Base-by-base conservation (phyloP, 2,329 filamentous ascomycete species). In the Epichloe gansuensis region DNA sequence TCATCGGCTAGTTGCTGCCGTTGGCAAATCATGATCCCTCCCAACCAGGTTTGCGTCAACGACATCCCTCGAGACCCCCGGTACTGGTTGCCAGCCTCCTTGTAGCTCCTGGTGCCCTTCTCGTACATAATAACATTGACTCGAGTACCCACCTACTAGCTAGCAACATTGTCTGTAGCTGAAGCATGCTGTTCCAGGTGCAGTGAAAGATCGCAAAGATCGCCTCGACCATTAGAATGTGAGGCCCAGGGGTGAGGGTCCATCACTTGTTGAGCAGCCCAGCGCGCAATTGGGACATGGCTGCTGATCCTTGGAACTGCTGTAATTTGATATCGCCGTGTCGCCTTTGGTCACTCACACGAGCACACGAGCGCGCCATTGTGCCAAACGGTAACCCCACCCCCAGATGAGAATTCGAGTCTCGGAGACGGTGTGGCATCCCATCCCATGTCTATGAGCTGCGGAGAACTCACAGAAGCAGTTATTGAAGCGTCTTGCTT, bases 241-340 rank as follows among this genome's bases (percentile, higher is more conserved):
- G 41, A 3, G n/a, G 43, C 21, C 25, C 21, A 31, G 43, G 43
- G 43, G 7, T 25, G 31, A 23, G 17, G 43, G 34, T 21, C 15
- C 13, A 23, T 17, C 17, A 17, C 17, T 17, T 17, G 17, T 17
- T 17, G 17, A 13, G 11, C n/a, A 41, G 13, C 28, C 45, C 45
- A 21, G 46, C 34, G 31, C 35, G 11, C 35, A 9, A 9, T 28
- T 15, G 6, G 17, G 17, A 17, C 17, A 17, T 17, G 17, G 17
- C 17, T 17, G 17, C 15, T 44, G 44, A 52, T 46, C 52, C 51
- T 52, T 55, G 52, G 48, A 52, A 54, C 48, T 44, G 28, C 46
- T 50, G 41, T 55, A 54, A 55, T 55, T 47, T 53, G 37, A 17
- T 17, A 1, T 17, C 17, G 17, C 17, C 17, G 17, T 17, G 17